Conservation (phyloP, 306 rosid species). For the Dalbergia oliveri region DNA sequence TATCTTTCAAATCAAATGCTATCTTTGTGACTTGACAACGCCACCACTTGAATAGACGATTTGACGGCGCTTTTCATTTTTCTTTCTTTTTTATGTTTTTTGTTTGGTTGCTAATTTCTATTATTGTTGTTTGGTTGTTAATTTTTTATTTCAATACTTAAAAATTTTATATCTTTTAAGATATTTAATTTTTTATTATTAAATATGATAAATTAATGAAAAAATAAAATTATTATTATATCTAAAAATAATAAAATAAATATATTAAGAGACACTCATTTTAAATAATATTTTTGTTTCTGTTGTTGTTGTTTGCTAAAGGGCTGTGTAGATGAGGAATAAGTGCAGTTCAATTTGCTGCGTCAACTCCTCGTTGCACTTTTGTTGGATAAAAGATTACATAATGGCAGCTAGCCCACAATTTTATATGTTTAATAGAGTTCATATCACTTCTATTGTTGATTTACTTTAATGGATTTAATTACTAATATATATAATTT, state of each 20-base stretch:
- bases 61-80: slow-evolving; percentile 14
- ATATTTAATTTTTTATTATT: too few relatives aligned
- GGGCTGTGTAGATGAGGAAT: neutral
- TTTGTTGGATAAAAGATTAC: neutral
- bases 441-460: neutral
- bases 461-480: neutral
- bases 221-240: too few relatives aligned
- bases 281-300: neutral
- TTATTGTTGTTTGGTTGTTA: neutral
- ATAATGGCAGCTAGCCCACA: neutral
- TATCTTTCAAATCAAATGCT: too few relatives aligned
- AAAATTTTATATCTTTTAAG: too few relatives aligned
- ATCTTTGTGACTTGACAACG: neutral
- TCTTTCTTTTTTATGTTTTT: neutral
- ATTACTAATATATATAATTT: too few relatives aligned
- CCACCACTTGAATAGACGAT: neutral
- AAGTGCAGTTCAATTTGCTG: neutral
- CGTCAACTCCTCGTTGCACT: slow-evolving; percentile 18
- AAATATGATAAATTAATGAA: too few relatives aligned
- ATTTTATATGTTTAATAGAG: neutral
- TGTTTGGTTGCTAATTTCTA: neutral
- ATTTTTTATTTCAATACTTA: too few relatives aligned
- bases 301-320: neutral
- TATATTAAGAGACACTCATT: too few relatives aligned
- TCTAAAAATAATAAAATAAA: too few relatives aligned